Evolutionary conservation across 2,329 filamentous ascomycete species (phyloP), one percentile per base, ranked within the genome.

Genomic region (Claviceps spartinae): DNA sequence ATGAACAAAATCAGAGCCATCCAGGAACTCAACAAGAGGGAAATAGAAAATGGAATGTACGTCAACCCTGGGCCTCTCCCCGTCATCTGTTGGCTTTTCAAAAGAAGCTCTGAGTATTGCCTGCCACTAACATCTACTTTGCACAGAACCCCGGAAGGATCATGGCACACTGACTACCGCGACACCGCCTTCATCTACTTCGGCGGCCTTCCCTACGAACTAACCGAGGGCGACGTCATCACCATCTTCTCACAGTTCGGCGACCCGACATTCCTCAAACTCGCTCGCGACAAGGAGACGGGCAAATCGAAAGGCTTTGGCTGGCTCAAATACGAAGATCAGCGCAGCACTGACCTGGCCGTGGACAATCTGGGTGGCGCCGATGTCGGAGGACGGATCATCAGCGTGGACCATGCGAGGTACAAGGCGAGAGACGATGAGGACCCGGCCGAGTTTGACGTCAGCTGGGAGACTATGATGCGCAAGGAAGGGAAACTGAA

Each of bases 271-370:
- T 94, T 91, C 69, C 77, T 98, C 54, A 94, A 96, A 61, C 80
- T 98, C 13, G 83, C 85, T 47, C 88, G 93, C 62, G 93, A 98
- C 74, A 93, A 93, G 65, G 94, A 97, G 65, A 94, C 90, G 0
- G 93, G 93, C 55, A 96, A 95, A 69, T 94, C 87, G 55, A 86
- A 85, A 58, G 93, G 93, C 0, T 98, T 97, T 64, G 89, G 86
- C 2, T 98, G 94, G 77, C 77, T 98, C 54, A 98, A 98, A 65
- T 98, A 97, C 69, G 93, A 98, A 66, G 91, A 98, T 68, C 93
- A 98, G 72, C 79, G 91, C 59, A 96, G 90, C 69, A 94, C 88
- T 56, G 91, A 97, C 68, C 72, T 98, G 43, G 93, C 94, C 0
- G 94, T 98, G 9, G 93, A 98, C 69, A 98, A 98, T 66, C 72